A percentile compares a stretch with the other conserved stretches of the same genome.
Conservation (phyloP, 768 basidiomycete genomes). For the Thelephora ganbajun region DNA sequence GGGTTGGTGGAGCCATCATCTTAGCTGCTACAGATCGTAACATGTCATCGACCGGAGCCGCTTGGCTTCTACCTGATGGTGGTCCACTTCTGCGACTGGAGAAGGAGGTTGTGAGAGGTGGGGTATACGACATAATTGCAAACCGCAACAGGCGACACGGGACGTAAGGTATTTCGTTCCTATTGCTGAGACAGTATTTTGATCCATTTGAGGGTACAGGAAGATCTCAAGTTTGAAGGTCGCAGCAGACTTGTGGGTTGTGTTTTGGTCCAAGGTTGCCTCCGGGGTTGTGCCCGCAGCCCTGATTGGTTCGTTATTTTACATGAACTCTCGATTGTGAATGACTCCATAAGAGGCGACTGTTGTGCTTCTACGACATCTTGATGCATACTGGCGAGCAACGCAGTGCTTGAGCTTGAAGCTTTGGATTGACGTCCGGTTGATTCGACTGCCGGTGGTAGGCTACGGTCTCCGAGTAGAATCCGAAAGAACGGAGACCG, state of each 20-base stretch:
- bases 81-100: constrained; percentile 14
- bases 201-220: not conserved
- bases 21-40: constrained; percentile 15
- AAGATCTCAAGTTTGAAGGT: not conserved
- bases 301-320: no score
- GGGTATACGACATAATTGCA: constrained; percentile 14
- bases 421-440: no score
- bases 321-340: no score
- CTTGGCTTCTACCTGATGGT: constrained; percentile 19
- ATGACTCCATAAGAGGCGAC: no score
- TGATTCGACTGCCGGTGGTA: no score
- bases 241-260: not conserved
- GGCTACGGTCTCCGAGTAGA: no score
- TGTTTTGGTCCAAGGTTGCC: not conserved
- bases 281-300: not conserved
- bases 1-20: constrained; percentile 19
- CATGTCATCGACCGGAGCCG: constrained; percentile 12
- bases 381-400: no score
- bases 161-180: not conserved
- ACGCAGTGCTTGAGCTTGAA: no score
- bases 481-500: no score
- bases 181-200: not conserved
- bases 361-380: no score
- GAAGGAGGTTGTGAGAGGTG: constrained; percentile 9
- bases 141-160: not conserved